Evolutionary conservation across 2,329 filamentous ascomycete species (phyloP).

Genomic region (Huntiella moniliformis): DNA sequence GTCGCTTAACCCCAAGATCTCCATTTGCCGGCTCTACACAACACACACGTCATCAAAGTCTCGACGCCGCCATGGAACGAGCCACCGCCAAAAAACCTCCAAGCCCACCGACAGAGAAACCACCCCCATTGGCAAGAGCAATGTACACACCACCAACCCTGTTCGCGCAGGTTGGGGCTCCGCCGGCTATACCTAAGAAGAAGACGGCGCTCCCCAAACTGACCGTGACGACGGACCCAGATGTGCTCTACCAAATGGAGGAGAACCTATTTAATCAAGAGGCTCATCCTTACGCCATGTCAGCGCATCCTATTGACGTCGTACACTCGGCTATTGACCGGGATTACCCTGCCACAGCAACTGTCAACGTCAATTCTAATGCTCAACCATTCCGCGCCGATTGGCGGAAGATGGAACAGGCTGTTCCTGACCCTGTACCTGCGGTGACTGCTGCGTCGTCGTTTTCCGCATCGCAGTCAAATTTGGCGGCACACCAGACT

Average conservation of each 20-base stretch:
- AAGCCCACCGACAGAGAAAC: background rate
- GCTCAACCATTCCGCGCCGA: background rate
- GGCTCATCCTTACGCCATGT: slow-evolving; percentile 7
- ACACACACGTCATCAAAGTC: slow-evolving; percentile 7
- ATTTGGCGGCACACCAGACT: background rate
- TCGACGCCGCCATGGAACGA: slow-evolving; percentile 5
- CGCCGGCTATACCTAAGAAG: background rate
- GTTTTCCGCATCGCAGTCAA: background rate
- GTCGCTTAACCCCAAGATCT: background rate
- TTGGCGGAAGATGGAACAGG: slow-evolving; percentile 4
- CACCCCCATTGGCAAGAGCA: background rate
- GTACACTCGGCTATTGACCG: background rate
- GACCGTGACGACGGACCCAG: slow-evolving; percentile 10
- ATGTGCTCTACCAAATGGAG: slow-evolving; percentile 10
- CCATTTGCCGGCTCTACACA: background rate
- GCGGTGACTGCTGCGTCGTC: background rate
- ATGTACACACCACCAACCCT: background rate
- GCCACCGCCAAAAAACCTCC: background rate
- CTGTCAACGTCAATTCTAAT: background rate
- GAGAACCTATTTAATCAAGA: slow-evolving; percentile 1
- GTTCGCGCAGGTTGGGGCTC: background rate
- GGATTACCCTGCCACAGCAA: slow-evolving; percentile 5
- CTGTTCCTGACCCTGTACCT: background rate
- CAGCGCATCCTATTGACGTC: slow-evolving; percentile 1
- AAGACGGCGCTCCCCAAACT: slow-evolving; percentile 6